Conservation (phyloP, 108 stramenopile species). For the Conticribra guillardii region DNA sequence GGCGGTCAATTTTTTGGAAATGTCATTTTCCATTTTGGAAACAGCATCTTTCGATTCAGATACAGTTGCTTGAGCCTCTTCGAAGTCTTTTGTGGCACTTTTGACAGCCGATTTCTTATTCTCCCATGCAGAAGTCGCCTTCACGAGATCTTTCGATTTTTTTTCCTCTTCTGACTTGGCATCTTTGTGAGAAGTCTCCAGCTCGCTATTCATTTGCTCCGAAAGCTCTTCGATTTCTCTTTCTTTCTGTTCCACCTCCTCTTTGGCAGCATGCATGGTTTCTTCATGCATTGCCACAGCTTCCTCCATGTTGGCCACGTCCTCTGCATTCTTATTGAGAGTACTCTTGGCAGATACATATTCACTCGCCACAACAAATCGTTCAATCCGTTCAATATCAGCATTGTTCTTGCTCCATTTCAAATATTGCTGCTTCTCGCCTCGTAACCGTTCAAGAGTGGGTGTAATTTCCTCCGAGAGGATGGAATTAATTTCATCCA, state of each 20-base stretch:
- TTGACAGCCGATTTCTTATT: constrained; percentile 70
- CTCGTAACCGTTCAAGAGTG: constrained; percentile 92
- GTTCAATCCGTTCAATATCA: constrained; percentile 94
- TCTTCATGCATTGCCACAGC: constrained; percentile 62
- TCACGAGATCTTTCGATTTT: constrained; percentile 93
- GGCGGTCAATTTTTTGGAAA: constrained; percentile 50
- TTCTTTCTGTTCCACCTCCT: constrained; percentile 64
- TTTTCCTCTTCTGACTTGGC: constrained; percentile 75
- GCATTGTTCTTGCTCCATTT: constrained; percentile 95
- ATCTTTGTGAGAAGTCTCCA: constrained; percentile 57
- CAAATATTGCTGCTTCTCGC: constrained; percentile 95
- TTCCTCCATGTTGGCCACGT: constrained; percentile 67
- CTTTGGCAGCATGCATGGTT: constrained; percentile 23
- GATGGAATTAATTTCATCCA: constrained; percentile 95
- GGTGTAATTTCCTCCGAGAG: constrained; percentile 97
- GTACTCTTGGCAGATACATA: constrained; percentile 73
- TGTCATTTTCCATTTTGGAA: constrained; percentile 64
- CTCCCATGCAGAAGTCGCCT: constrained; percentile 84
- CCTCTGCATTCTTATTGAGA: constrained; percentile 64
- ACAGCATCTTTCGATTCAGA: constrained; percentile 62
- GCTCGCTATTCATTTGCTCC: constrained; percentile 65
- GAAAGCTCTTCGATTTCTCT: constrained; percentile 62
- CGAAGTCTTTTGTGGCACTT: constrained; percentile 75
- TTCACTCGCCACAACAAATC: constrained; percentile 93
- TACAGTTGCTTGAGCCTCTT: constrained; percentile 63